phyloP scores from a whole-genome alignment of 1,284 basidiomycete genomes.

The Phellopilus nigrolimitatus region DNA sequence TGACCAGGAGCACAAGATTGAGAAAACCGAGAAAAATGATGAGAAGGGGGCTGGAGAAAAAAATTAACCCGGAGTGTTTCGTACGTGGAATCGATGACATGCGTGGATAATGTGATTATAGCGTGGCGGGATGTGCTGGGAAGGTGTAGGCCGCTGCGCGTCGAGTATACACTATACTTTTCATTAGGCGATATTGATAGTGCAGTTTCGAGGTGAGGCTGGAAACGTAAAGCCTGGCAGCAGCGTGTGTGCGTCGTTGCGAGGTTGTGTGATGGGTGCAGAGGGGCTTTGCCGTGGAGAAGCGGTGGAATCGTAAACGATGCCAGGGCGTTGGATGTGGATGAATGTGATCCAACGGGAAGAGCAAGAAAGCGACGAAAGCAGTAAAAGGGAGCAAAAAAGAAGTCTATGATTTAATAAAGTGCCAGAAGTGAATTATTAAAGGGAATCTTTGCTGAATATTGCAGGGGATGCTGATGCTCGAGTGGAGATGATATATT shows the following conservation, averaged over 20 bases:
- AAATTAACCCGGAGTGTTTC: no score
- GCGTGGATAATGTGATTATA: not conserved
- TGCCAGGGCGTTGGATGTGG: constrained; percentile 3
- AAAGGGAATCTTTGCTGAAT: not conserved
- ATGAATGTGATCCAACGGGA: constrained; percentile 9
- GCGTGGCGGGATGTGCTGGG: not conserved
- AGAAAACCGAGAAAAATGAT: not conserved
- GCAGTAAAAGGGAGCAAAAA: not conserved
- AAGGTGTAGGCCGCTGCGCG: not conserved
- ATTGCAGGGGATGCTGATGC: not conserved
- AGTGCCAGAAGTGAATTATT: constrained; percentile 2
- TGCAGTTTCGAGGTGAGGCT: not conserved
- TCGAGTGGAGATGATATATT: not conserved
- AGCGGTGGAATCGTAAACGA: not conserved
- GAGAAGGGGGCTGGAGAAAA: not conserved
- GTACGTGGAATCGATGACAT: not conserved
- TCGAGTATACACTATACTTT: constrained; percentile 1
- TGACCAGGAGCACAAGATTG: no score
- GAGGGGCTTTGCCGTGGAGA: not conserved
- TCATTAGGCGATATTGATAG: not conserved
- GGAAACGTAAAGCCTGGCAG: not conserved
- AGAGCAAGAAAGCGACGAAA: not conserved
- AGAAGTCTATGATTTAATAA: not conserved
- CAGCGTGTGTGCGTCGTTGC: not conserved
- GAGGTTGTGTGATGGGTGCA: not conserved